Evolutionary conservation across 2,329 filamentous ascomycete genomes (phyloP), one percentile per base, ranked within the genome.

Genomic region (Uncinocarpus reesii): DNA sequence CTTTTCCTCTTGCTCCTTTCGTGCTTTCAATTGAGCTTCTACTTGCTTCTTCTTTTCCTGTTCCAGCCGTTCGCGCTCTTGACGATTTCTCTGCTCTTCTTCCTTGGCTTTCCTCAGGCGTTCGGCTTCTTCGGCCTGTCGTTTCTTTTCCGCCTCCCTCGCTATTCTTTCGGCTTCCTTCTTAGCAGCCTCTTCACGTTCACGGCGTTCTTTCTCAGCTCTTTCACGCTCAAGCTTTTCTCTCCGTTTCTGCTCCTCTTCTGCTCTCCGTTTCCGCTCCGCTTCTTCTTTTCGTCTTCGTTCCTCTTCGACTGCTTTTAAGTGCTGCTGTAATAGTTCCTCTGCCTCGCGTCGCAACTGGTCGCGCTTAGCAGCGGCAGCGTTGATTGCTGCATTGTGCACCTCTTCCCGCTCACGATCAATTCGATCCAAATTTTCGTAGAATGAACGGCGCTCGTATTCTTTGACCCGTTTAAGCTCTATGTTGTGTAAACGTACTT

Each of bases 311-410:
- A 67, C 60, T 48, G 63, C 58, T 55, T 61, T 56, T 58, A 66
- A 60, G 50, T 77, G 64, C n/a, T 69, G 66, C 34, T 74, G 65
- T n/a, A 77, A 57, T 15, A 71, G 74, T 16, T 72, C 68, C 57
- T 78, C 71, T 2, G 78, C 78, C 42, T 73, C 70, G 45, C 71
- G 65, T 38, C 72, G 73, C 8, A 90, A 75, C 23, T 77, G 73
- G 31, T 84, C 77, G 61, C 88, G 84, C 58, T 83, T 77, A 11
- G 72, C 71, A 42, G 78, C 78, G 3, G 82, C 82, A 40, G 76
- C 75, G 38, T 76, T 77, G 13, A 90, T 74, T 11, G 83, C 82
- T 56, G 80, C 76, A 50, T 75, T 73, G 60, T 86, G 82, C 48
- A 71, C 72, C 42, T 76, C 69, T 59, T 81, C 80, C 28, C 75